phyloP scores from a whole-genome alignment of 768 basidiomycete species.

The Mycena alexandri region DNA sequence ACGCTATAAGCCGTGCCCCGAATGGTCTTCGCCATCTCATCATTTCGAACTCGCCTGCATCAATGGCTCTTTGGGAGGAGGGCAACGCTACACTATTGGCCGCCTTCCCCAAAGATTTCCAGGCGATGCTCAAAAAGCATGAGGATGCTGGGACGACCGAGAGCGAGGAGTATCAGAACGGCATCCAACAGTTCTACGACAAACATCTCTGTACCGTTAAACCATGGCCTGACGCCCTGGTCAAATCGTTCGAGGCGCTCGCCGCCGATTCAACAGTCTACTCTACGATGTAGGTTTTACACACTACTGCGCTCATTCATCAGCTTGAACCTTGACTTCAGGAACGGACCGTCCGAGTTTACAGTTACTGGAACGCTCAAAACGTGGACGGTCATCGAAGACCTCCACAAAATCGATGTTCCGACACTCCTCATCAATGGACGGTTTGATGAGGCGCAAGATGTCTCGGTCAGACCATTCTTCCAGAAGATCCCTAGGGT shows the following conservation, averaged over 20 bases:
- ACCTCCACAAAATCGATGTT: conserved; percentile 53
- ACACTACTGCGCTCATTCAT: too few species aligned
- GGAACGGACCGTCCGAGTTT: conserved; percentile 45
- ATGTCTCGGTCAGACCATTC: conserved; percentile 54
- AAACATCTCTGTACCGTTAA: too few species aligned
- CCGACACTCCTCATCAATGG: conserved; percentile 60
- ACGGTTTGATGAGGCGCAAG: conserved; percentile 54
- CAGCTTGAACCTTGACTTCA: not conserved
- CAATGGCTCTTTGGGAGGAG: conserved; percentile 43
- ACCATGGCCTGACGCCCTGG: too few species aligned
- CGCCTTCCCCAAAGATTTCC: conserved; percentile 45
- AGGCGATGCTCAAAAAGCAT: conserved; percentile 46
- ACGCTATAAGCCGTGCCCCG: conserved; percentile 35
- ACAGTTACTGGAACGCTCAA: conserved; percentile 55
- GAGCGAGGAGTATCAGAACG: too few species aligned
- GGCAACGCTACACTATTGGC: conserved; percentile 44
- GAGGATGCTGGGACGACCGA: too few species aligned
- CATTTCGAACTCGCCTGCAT: conserved; percentile 49
- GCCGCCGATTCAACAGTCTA: too few species aligned
- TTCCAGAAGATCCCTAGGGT: conserved; percentile 54
- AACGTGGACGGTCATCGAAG: conserved; percentile 61
- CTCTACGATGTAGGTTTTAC: too few species aligned
- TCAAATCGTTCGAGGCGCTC: too few species aligned
- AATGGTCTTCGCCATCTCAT: conserved; percentile 46
- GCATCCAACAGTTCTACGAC: too few species aligned